Base-by-base conservation (phyloP, 176 grass and related monocot genomes). In the Musa troglodytarum region DNA sequence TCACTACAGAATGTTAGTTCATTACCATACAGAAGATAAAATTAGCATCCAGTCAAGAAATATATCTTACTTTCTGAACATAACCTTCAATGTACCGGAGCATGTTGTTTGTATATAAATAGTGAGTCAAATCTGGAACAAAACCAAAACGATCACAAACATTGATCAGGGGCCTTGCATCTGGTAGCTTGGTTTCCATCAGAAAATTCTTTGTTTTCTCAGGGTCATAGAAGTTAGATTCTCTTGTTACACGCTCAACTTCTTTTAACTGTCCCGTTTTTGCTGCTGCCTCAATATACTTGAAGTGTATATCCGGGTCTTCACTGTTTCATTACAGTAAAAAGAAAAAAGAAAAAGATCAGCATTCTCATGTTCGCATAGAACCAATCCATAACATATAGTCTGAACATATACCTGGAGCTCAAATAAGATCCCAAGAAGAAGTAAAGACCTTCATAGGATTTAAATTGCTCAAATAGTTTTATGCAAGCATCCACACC, bases 131-230 rank as follows among this genome's bases (percentile, higher is more conserved):
- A 81, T 94, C 90, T 68, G 95, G 95, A 65, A 99, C 95, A 81
- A 94, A 99, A 49, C 95, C 88, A 81, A 99, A 99, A 19, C 95
- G 90, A 54, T 94, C 88, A 20, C 95, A 99, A 78, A 99, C 90
- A 87, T 99, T 99, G 80, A 99, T 99, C 68, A 92, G 75, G 10
- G 95, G 95, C 0, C 95, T 88, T 28, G 95, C 90, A 87, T 99
- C 95, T 59, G 95, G 95, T 79, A 99, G 81, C 26, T 94, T 99
- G 77, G 95, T 88, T 87, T 99, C 95, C 95, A 99, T 99, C 78
- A 99, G 71, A 77, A 92, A 94, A 84, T 99, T 94, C 78, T 92
- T 99, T 26, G 90, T 99, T 89, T 94, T 99, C 88, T 99, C 90
- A 67, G 90, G 86, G 63, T 99, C 95, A 74, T 94, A 99, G 68